Conservation (phyloP, 371 early-diverging fungal species). For the Actinomucor elegans region DNA sequence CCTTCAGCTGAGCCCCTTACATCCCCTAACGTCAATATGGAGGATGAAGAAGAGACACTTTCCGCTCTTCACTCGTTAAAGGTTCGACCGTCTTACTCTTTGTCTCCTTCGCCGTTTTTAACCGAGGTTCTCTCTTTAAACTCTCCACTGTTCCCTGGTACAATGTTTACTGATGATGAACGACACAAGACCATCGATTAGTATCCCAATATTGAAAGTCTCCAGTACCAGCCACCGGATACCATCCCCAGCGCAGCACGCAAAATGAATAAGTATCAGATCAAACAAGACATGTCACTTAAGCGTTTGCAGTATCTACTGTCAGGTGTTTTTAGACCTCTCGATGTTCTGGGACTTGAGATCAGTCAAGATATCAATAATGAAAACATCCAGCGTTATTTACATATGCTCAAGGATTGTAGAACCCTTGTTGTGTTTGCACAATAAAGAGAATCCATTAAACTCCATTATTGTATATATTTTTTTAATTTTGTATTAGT, state of each 20-base stretch:
- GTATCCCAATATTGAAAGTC: slow-evolving; percentile 7
- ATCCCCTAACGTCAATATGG: neutral
- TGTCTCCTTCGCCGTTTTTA: too few relatives aligned
- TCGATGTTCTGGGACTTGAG: slow-evolving; percentile 7
- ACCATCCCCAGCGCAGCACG: too few relatives aligned
- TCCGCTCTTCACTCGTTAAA: neutral
- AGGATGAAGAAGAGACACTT: neutral
- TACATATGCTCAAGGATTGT: neutral
- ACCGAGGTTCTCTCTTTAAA: too few relatives aligned
- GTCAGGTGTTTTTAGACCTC: slow-evolving; percentile 11
- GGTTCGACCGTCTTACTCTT: slow-evolving; percentile 2
- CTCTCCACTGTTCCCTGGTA: neutral
- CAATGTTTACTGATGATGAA: slow-evolving; percentile 3
- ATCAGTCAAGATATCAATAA: neutral
- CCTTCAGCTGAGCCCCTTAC: too few relatives aligned
- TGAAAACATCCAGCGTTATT: too few relatives aligned
- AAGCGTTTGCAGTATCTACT: too few relatives aligned
- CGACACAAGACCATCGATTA: slow-evolving; percentile 7
- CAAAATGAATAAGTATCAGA: slow-evolving; percentile 3
- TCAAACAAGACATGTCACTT: slow-evolving; percentile 8
- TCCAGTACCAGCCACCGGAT: too few relatives aligned
- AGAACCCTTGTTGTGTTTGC: too few relatives aligned
- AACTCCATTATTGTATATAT: too few relatives aligned
- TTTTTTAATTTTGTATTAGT: too few relatives aligned
- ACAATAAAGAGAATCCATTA: too few relatives aligned